phyloP scores from a whole-genome alignment of 306 rosid genomes.

The Acacia crassicarpa region DNA sequence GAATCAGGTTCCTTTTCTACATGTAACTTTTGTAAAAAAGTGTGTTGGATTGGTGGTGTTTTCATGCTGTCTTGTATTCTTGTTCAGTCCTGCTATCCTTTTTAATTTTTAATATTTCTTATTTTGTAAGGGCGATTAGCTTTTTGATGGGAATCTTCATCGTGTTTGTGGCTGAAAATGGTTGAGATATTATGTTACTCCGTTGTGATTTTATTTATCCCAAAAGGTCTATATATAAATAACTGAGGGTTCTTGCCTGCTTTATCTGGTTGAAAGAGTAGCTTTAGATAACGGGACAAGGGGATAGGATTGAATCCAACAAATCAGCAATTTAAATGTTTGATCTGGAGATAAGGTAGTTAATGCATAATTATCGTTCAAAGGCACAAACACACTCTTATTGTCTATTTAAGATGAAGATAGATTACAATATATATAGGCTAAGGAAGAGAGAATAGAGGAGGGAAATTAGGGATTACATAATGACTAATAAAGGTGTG shows the following conservation, averaged over 20 bases:
- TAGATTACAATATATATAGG: too few species aligned
- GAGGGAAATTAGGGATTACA: too few species aligned
- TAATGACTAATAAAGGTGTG: too few species aligned
- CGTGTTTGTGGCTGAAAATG: not conserved
- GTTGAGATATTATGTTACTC: not conserved
- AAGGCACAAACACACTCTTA: too few species aligned
- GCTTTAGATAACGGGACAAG: too few species aligned
- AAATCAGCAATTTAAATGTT: not conserved
- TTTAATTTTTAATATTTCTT: not conserved
- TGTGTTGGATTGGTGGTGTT: slow-evolving; percentile 3
- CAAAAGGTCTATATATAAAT: not conserved
- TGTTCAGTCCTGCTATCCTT: not conserved
- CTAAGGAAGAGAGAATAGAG: too few species aligned
- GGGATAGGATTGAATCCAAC: not conserved
- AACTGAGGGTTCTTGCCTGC: not conserved
- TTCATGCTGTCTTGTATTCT: not conserved
- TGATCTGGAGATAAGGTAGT: not conserved
- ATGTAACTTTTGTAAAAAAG: slow-evolving; percentile 3
- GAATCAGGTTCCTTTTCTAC: slow-evolving; percentile 72
- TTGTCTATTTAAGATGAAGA: too few species aligned
- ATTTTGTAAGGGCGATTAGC: not conserved
- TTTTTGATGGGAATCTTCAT: not conserved
- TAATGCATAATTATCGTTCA: not conserved
- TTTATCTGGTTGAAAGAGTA: not conserved
- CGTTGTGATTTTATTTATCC: not conserved